Percentiles rank a stretch among this genome's conserved stretches.
These are phyloP conservation scores for Amaranthus tricolor DNA, from an alignment of 179 eudicot species.

Conservation along the genomic window DNA sequence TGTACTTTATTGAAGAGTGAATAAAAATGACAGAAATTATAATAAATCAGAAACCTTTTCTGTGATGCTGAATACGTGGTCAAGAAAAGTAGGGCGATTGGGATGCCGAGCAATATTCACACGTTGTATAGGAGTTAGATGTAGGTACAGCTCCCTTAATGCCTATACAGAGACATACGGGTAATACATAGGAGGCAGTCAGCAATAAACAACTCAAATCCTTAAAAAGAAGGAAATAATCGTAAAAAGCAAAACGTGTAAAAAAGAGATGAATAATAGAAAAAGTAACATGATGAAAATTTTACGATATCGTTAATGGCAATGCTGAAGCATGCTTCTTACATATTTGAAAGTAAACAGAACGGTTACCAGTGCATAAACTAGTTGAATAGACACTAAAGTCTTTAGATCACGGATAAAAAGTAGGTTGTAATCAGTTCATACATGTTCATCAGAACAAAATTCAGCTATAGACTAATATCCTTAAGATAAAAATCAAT, in stretches of 20 bases:
- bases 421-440: neutral
- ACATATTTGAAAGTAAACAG: neutral
- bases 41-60: constrained; percentile 56
- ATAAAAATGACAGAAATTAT: neutral
- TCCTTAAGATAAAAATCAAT: neutral
- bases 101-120: constrained; percentile 94
- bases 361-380: neutral
- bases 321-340: neutral
- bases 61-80: constrained; percentile 78
- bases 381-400: neutral
- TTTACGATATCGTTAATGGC: no score
- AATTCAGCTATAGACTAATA: neutral
- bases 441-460: neutral
- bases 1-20: neutral
- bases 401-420: neutral
- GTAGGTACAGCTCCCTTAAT: constrained; percentile 62
- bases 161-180: constrained; percentile 42
- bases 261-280: neutral
- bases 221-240: neutral
- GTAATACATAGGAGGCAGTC: constrained; percentile 1
- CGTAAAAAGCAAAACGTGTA: neutral
- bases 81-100: constrained; percentile 91
- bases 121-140: constrained; percentile 87
- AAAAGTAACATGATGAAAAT: neutral
- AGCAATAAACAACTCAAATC: neutral